phyloP scores from a whole-genome alignment of 495 filamentous ascomycete species.

The Xylaria telfairii region DNA sequence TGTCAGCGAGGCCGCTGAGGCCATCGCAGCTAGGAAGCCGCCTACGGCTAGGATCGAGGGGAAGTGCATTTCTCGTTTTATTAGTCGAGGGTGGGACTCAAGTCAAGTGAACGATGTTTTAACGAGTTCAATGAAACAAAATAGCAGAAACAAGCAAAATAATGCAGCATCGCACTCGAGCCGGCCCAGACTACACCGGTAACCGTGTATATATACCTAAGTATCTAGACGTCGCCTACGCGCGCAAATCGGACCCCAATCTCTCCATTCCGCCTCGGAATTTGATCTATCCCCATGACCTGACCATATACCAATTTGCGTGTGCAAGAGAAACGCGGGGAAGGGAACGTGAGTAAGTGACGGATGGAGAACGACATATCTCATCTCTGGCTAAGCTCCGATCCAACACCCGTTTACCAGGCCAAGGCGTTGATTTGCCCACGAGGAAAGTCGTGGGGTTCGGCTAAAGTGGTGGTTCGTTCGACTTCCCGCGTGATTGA shows the following conservation, averaged over 20 bases:
- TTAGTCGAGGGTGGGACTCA: not conserved
- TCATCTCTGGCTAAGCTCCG: constrained; percentile 2
- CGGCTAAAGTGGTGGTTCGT: constrained; percentile 7
- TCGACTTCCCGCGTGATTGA: not conserved
- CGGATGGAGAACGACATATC: not conserved
- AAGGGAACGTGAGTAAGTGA: not conserved
- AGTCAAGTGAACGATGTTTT: not conserved
- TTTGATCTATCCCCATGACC: not conserved
- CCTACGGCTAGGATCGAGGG: not conserved
- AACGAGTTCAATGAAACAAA: not conserved
- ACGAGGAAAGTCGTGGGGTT: not conserved
- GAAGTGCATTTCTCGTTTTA: not conserved
- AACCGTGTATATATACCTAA: not conserved
- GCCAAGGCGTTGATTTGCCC: not conserved
- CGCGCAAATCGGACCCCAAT: not conserved
- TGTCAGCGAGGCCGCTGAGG: constrained; percentile 40
- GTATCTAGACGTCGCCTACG: not conserved
- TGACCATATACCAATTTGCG: not conserved
- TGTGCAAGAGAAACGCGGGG: constrained; percentile 1
- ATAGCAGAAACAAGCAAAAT: not conserved
- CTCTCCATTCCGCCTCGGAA: not conserved
- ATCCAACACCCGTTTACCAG: not conserved
- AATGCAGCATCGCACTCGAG: not conserved
- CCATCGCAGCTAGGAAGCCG: constrained; percentile 31
- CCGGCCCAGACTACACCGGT: not conserved